Evolutionary conservation across 106 monocot species (phyloP).

Genomic region (Apostasia ramifera): DNA sequence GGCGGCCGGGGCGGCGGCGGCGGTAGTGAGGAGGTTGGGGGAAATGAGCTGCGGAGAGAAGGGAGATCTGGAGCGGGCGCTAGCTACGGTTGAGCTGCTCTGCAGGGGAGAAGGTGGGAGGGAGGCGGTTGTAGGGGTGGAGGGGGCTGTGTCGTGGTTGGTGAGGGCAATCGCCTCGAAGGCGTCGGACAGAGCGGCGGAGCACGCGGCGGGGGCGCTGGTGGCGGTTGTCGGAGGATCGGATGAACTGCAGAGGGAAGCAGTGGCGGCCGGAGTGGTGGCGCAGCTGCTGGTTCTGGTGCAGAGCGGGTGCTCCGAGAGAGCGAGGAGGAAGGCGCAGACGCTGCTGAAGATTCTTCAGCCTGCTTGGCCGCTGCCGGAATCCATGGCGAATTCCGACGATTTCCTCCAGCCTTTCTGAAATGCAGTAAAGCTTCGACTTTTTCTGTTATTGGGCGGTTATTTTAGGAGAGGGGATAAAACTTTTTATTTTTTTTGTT

Average conservation of each 20-base stretch:
- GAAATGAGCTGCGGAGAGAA: conserved; percentile 27
- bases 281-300: conserved; percentile 79
- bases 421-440: too few relatives aligned
- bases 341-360: conserved; percentile 73
- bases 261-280: conserved; percentile 70
- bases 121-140: conserved; percentile 32
- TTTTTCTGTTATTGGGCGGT: too few relatives aligned
- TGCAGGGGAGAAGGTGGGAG: conserved; percentile 60
- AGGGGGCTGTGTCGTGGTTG: conserved; percentile 23
- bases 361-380: conserved; percentile 35
- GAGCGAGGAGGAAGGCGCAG: conserved; percentile 90
- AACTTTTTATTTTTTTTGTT: too few relatives aligned
- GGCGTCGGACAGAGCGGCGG: conserved; percentile 53
- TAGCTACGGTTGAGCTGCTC: conserved; percentile 75
- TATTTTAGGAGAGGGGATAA: too few relatives aligned
- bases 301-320: conserved; percentile 85
- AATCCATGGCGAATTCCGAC: conserved; percentile 38
- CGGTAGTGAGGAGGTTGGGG: conserved; percentile 34
- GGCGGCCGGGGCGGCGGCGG: conserved; percentile 43
- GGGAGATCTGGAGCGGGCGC: conserved; percentile 50
- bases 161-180: conserved; percentile 33
- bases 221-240: conserved; percentile 25
- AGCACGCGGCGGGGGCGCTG: conserved; percentile 60
- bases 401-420: conserved; percentile 41
- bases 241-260: conserved; percentile 53